Evolutionary conservation across 2,329 filamentous ascomycete species (phyloP).

Genomic region (Ophiostoma ips): DNA sequence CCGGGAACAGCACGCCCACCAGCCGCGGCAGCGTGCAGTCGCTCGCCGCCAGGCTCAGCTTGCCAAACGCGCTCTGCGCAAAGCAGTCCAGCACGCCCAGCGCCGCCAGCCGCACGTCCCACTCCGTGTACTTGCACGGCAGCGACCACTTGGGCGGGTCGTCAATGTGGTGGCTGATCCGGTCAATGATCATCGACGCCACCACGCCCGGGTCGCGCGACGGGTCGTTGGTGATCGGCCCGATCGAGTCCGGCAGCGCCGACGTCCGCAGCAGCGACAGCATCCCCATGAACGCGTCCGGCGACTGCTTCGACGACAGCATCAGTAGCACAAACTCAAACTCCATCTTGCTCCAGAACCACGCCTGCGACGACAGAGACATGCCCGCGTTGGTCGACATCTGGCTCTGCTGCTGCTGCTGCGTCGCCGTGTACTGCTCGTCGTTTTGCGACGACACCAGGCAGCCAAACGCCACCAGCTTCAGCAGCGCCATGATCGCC

Average conservation of each 20-base stretch:
- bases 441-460: slow-evolving; percentile 10
- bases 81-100: slow-evolving; percentile 46
- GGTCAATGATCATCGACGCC: slow-evolving; percentile 41
- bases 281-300: slow-evolving; percentile 48
- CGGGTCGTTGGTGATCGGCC: slow-evolving; percentile 39
- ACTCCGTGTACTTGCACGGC: slow-evolving; percentile 24
- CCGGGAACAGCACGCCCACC: slow-evolving; percentile 26
- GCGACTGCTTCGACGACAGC: slow-evolving; percentile 51
- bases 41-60: slow-evolving; percentile 52
- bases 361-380: slow-evolving; percentile 20
- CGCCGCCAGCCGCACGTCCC: slow-evolving; percentile 29
- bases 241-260: slow-evolving; percentile 47
- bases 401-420: slow-evolving; percentile 7
- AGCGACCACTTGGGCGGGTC: slow-evolving; percentile 35
- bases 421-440: not conserved
- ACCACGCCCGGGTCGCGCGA: slow-evolving; percentile 28
- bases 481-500: slow-evolving; percentile 51
- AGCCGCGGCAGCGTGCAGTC: slow-evolving; percentile 58
- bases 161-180: slow-evolving; percentile 47
- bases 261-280: slow-evolving; percentile 55
- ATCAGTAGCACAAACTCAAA: slow-evolving; percentile 53
- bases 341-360: slow-evolving; percentile 56
- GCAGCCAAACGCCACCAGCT: slow-evolving; percentile 48
- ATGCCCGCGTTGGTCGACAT: slow-evolving; percentile 14
- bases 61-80: slow-evolving; percentile 47